Conservation (phyloP, 2,329 filamentous ascomycete genomes). For the Penicillium palitans region DNA sequence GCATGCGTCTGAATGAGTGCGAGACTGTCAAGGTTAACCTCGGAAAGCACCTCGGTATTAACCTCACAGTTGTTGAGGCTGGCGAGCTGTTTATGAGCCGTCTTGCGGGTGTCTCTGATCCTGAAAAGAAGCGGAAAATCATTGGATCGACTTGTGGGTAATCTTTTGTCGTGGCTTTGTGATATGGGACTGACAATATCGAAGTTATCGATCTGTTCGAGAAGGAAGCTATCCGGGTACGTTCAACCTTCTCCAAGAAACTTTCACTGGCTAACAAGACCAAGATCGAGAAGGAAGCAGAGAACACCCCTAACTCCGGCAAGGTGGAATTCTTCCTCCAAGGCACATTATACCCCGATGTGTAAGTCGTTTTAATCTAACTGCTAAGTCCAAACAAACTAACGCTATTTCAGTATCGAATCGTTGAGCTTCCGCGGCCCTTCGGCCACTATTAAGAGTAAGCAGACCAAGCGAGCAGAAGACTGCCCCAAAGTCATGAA, state of each 20-base stretch:
- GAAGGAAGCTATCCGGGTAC: constrained; percentile 55
- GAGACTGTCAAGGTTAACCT: constrained; percentile 78
- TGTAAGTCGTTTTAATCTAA: constrained; percentile 30
- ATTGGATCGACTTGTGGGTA: constrained; percentile 58
- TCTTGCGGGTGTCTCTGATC: constrained; percentile 73
- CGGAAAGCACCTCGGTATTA: constrained; percentile 77
- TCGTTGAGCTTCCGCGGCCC: constrained; percentile 73
- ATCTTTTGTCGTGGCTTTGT: not conserved
- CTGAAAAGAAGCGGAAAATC: constrained; percentile 87
- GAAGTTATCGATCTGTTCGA: constrained; percentile 82
- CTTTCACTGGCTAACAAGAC: constrained; percentile 7
- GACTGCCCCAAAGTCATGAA: not conserved
- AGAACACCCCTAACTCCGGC: constrained; percentile 44
- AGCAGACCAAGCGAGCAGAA: constrained; percentile 49
- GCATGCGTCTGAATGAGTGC: constrained; percentile 84
- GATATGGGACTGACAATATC: constrained; percentile 34
- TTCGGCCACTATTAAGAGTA: constrained; percentile 70
- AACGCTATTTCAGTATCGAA: constrained; percentile 51
- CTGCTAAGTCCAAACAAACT: not conserved
- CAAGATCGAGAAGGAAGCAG: constrained; percentile 23
- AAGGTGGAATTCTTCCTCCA: constrained; percentile 83
- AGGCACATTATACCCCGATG: constrained; percentile 77
- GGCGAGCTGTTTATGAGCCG: constrained; percentile 72
- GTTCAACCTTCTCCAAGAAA: not conserved
- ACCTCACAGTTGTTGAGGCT: constrained; percentile 83